phyloP scores from a whole-genome alignment of 2,329 filamentous ascomycete species.

The Fusarium floridanum region DNA sequence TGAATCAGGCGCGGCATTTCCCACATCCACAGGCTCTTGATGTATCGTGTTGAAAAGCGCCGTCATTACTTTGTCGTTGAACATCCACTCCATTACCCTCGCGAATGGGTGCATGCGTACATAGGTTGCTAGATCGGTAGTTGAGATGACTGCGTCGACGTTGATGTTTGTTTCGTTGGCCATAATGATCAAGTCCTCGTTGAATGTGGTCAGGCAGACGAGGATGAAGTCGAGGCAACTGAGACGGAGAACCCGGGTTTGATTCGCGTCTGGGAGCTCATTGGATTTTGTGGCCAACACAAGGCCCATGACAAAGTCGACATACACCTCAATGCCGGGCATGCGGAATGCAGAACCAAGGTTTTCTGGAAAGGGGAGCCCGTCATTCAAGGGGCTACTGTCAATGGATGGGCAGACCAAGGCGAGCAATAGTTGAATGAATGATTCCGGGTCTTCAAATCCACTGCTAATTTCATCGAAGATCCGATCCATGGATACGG shows the following conservation, averaged over 20 bases:
- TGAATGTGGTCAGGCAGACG: slow-evolving; percentile 86
- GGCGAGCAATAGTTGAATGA: slow-evolving; percentile 81
- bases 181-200: slow-evolving; percentile 90
- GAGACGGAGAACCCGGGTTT: slow-evolving; percentile 79
- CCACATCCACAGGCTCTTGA: slow-evolving; percentile 79
- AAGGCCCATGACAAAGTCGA: slow-evolving; percentile 89
- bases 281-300: slow-evolving; percentile 77
- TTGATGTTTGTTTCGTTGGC: slow-evolving; percentile 82
- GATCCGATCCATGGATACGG: slow-evolving; percentile 70
- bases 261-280: slow-evolving; percentile 74
- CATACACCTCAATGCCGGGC: slow-evolving; percentile 89
- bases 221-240: slow-evolving; percentile 88
- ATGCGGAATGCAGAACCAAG: slow-evolving; percentile 81
- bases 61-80: slow-evolving; percentile 88
- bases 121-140: slow-evolving; percentile 83
- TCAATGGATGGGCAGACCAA: slow-evolving; percentile 76
- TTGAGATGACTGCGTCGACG: slow-evolving; percentile 80
- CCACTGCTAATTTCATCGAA: slow-evolving; percentile 80
- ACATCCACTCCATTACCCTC: slow-evolving; percentile 97
- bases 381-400: slow-evolving; percentile 75
- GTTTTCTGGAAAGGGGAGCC: slow-evolving; percentile 86
- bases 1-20: slow-evolving; percentile 80
- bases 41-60: slow-evolving; percentile 84
- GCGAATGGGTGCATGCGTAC: slow-evolving; percentile 91
- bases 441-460: slow-evolving; percentile 88